Conservation (phyloP, 192 early-diverging fungal genomes). For the Coemansia sp. region DNA sequence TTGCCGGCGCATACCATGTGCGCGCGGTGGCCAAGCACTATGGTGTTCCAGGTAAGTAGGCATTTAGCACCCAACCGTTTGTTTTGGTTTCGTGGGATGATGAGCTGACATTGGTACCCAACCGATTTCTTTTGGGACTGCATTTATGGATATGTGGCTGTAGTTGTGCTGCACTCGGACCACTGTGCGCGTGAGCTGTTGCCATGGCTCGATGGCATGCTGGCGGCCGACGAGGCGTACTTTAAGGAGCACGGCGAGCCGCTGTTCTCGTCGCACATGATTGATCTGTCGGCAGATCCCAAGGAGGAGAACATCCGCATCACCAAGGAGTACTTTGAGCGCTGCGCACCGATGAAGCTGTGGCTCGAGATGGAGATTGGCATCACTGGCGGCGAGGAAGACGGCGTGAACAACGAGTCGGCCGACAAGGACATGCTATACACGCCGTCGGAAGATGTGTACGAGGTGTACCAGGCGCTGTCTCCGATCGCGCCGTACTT, state of each 20-base stretch:
- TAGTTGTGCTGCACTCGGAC: conserved; percentile 83
- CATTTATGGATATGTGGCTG: neutral
- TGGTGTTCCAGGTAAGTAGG: conserved; percentile 66
- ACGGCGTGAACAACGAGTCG: conserved; percentile 93
- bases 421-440: conserved; percentile 90
- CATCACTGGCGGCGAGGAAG: conserved; percentile 98
- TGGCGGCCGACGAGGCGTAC: conserved; percentile 91
- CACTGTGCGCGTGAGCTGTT: conserved; percentile 97
- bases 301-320: conserved; percentile 93
- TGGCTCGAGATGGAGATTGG: conserved; percentile 98
- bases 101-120: neutral
- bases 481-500: conserved; percentile 81
- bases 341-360: conserved; percentile 84
- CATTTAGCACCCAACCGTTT: neutral
- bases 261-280: conserved; percentile 97
- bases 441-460: conserved; percentile 95
- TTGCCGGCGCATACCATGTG: conserved; percentile 88
- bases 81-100: neutral
- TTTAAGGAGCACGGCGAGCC: conserved; percentile 91
- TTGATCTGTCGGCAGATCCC: conserved; percentile 92
- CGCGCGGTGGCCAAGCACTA: conserved; percentile 80
- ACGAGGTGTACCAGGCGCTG: conserved; percentile 91
- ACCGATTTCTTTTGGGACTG: too few relatives aligned
- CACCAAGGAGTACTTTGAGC: conserved; percentile 87
- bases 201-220: conserved; percentile 98